phyloP scores from a whole-genome alignment of 495 filamentous ascomycete genomes.

The Friedmanniomyces simplex region DNA sequence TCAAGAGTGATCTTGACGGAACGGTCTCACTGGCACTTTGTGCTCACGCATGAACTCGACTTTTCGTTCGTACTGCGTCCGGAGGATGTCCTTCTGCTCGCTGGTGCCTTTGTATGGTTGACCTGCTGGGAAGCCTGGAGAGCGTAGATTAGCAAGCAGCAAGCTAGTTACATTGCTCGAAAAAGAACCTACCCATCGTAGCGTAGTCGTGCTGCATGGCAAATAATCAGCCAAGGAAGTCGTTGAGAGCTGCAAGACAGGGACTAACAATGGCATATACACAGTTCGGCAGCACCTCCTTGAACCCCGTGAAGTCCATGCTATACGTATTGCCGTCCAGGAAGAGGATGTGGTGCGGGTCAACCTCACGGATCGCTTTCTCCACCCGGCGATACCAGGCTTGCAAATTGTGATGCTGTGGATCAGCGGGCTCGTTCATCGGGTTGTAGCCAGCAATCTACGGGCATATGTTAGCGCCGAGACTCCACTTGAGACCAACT shows the following conservation, averaged over 20 bases:
- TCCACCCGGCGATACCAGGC: slow-evolving; percentile 49
- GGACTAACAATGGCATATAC: slow-evolving; percentile 53
- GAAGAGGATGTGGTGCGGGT: slow-evolving; percentile 53
- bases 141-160: too few species aligned
- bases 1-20: not conserved
- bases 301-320: slow-evolving; percentile 43
- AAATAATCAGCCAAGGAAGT: too few species aligned
- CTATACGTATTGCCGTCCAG: slow-evolving; percentile 57
- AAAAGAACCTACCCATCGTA: slow-evolving; percentile 44
- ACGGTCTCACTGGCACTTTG: slow-evolving; percentile 33
- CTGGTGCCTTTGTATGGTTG: slow-evolving; percentile 41
- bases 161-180: too few species aligned
- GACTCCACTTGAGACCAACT: not conserved
- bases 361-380: slow-evolving; percentile 46
- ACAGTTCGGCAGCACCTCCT: slow-evolving; percentile 35
- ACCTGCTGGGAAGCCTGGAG: slow-evolving; percentile 50
- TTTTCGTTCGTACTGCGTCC: slow-evolving; percentile 43
- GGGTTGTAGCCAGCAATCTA: slow-evolving; percentile 56
- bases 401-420: slow-evolving; percentile 43
- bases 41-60: slow-evolving; percentile 47
- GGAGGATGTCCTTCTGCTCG: slow-evolving; percentile 42
- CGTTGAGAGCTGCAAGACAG: too few species aligned
- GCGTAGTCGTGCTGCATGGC: slow-evolving; percentile 60
- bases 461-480: not conserved
- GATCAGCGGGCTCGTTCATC: slow-evolving; percentile 55